phyloP scores from a whole-genome alignment of 2,329 filamentous ascomycete species.

The Colletotrichum paranaense region DNA sequence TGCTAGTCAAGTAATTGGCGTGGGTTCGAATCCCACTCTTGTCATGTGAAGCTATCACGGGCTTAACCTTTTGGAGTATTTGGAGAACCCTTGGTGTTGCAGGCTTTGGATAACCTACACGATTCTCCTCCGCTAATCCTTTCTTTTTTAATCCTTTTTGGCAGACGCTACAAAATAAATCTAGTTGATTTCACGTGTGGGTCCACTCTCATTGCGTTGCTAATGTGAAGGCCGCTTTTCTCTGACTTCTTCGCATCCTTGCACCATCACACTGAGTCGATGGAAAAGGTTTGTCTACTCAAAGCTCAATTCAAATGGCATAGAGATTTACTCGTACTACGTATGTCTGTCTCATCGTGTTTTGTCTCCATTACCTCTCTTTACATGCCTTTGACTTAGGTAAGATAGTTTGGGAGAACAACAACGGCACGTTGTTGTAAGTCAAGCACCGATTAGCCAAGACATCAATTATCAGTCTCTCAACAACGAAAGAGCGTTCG shows the following conservation, averaged over 20 bases:
- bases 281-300: background rate
- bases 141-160: background rate
- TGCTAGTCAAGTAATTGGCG: slow-evolving; percentile 35
- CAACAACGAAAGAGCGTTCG: background rate
- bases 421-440: background rate
- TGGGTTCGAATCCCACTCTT: slow-evolving; percentile 36
- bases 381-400: background rate
- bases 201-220: background rate
- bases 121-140: accelerated
- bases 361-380: background rate
- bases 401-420: background rate
- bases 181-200: background rate
- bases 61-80: background rate
- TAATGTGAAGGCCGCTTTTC: background rate
- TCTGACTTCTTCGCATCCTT: background rate
- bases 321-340: accelerated
- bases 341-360: background rate
- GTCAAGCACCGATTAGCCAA: background rate
- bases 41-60: background rate
- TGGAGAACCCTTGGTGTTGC: background rate
- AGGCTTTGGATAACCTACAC: background rate
- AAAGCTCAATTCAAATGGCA: no score
- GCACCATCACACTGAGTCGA: background rate
- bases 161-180: background rate
- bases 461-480: background rate